Conservation (phyloP, 139 green algal species). For the Chlorella sp. region DNA sequence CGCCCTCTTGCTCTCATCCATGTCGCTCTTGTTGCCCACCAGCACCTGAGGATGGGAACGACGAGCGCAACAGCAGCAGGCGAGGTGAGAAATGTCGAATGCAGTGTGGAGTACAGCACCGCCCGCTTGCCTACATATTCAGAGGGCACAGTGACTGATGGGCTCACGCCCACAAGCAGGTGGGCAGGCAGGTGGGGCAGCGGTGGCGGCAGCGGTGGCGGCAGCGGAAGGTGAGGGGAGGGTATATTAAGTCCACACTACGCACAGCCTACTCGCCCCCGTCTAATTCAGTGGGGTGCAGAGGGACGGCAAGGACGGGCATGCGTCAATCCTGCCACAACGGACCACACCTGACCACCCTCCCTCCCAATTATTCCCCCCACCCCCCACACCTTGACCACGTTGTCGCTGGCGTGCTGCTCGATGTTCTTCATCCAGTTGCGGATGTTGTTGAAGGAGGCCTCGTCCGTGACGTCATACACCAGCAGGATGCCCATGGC, state of each 20-base stretch:
- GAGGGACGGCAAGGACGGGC: too few relatives aligned
- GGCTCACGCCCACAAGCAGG: too few relatives aligned
- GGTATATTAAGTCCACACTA: too few relatives aligned
- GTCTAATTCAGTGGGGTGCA: too few relatives aligned
- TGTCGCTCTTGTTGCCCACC: conserved; percentile 97
- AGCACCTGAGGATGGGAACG: conserved; percentile 69
- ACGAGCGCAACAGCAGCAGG: not conserved
- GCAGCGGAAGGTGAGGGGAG: too few relatives aligned
- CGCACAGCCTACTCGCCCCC: too few relatives aligned
- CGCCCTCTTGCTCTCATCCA: conserved; percentile 84
- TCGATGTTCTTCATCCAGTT: conserved; percentile 99
- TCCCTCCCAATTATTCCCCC: not conserved
- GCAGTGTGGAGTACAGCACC: too few relatives aligned
- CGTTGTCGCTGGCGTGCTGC: conserved; percentile 92
- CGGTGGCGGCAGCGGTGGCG: too few relatives aligned
- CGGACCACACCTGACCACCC: not conserved
- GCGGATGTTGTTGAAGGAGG: conserved; percentile 96
- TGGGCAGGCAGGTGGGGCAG: too few relatives aligned
- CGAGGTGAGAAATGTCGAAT: not conserved
- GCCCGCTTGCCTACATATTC: too few relatives aligned
- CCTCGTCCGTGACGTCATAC: conserved; percentile 97
- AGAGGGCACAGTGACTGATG: too few relatives aligned
- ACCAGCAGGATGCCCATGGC: conserved; percentile 98
- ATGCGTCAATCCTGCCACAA: too few relatives aligned
- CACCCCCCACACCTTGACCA: conserved; percentile 82